Percentiles rank a stretch among this genome's conserved stretches.
phyloP scores from a whole-genome alignment of 2,329 filamentous ascomycete genomes.

The Hyphodiscus sp. region DNA sequence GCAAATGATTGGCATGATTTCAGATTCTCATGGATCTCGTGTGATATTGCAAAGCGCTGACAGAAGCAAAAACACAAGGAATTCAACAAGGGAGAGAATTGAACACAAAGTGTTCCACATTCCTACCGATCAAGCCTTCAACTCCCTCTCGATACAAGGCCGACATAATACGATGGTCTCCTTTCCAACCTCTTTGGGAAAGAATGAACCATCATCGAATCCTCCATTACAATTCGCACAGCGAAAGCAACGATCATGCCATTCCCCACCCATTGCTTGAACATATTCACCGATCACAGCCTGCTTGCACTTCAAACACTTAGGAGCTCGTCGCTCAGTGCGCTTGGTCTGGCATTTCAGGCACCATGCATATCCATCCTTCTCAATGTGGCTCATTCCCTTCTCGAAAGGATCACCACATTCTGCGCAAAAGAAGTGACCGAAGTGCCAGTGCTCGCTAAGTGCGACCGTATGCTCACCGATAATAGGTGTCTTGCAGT shows the following conservation, averaged over 20 bases:
- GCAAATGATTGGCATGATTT: slow-evolving; percentile 16
- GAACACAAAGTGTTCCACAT: background rate
- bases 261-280: slow-evolving; percentile 81
- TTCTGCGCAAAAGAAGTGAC: slow-evolving; percentile 98
- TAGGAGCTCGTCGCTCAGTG: slow-evolving; percentile 79
- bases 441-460: slow-evolving; percentile 92
- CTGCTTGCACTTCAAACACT: slow-evolving; percentile 77
- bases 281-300: slow-evolving; percentile 88
- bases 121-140: slow-evolving; percentile 39
- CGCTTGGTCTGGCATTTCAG: slow-evolving; percentile 86
- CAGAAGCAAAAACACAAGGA: background rate
- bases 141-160: slow-evolving; percentile 51
- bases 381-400: slow-evolving; percentile 72
- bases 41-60: background rate
- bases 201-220: slow-evolving; percentile 60
- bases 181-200: slow-evolving; percentile 49
- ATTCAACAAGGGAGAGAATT: slow-evolving; percentile 4
- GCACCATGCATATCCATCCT: slow-evolving; percentile 97
- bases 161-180: slow-evolving; percentile 52
- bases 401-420: slow-evolving; percentile 90
- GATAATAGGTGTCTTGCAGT: slow-evolving; percentile 93
- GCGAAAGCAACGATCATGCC: slow-evolving; percentile 88
- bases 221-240: slow-evolving; percentile 58
- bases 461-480: slow-evolving; percentile 92
- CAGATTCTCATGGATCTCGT: slow-evolving; percentile 8